Evolutionary conservation across 257 asterid genomes (phyloP).

Genomic region (Salvia rosmarinus): DNA sequence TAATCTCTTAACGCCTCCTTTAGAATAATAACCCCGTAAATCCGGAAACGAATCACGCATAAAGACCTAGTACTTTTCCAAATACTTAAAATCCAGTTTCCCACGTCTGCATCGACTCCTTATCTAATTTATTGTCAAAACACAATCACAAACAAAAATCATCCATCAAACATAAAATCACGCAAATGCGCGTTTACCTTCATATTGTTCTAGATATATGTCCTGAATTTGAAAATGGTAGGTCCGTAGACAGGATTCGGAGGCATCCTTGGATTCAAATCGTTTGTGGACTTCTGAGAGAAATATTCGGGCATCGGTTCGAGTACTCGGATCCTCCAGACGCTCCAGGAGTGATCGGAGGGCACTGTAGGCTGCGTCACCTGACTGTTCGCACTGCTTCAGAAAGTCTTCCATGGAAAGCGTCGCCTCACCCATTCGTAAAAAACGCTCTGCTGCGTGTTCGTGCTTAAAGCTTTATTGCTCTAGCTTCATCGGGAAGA

Average conservation of each 20-base stretch:
- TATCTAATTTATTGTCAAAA: not conserved
- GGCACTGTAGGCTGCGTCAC: slow-evolving; percentile 86
- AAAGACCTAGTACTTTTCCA: not conserved
- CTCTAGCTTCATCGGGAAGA: too few relatives aligned
- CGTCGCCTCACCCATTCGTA: too few relatives aligned
- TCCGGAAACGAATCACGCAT: slow-evolving; percentile 24
- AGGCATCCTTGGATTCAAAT: slow-evolving; percentile 53
- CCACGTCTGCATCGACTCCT: not conserved
- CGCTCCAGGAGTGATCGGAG: slow-evolving; percentile 85
- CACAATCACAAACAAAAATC: slow-evolving; percentile 26
- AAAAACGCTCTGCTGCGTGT: too few relatives aligned
- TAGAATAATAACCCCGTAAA: not conserved
- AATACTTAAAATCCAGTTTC: not conserved
- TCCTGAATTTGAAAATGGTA: slow-evolving; percentile 85
- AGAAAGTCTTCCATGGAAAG: slow-evolving; percentile 66
- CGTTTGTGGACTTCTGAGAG: slow-evolving; percentile 73
- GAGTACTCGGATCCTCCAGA: slow-evolving; percentile 79
- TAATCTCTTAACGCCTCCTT: slow-evolving; percentile 2
- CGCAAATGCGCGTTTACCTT: slow-evolving; percentile 32
- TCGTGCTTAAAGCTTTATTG: too few relatives aligned
- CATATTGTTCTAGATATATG: slow-evolving; percentile 70
- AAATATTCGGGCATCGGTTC: slow-evolving; percentile 83
- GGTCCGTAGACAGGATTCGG: slow-evolving; percentile 65
- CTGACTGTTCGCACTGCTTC: slow-evolving; percentile 71
- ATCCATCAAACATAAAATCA: slow-evolving; percentile 12